Conservation (phyloP, 805 yeast species). For the Lachancea waltii region DNA sequence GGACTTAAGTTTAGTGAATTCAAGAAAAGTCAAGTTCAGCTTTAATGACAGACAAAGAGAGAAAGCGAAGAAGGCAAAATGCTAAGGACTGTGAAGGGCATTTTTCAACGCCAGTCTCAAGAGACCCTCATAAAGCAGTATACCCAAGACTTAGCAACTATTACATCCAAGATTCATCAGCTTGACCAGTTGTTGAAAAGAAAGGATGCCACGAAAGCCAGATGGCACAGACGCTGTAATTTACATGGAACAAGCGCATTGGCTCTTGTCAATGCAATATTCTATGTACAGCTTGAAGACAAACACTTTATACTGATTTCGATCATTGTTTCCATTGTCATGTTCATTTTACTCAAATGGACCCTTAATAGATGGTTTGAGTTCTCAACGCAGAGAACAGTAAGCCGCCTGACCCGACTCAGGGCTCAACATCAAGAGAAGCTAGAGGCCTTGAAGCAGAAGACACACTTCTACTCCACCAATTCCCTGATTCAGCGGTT, state of each 20-base stretch:
- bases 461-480: constrained; percentile 71
- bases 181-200: constrained; percentile 20
- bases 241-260: constrained; percentile 16
- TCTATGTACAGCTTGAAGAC: constrained; percentile 1
- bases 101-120: constrained; percentile 6
- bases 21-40: too few relatives aligned
- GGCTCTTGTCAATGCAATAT: constrained; percentile 1
- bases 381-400: constrained; percentile 9
- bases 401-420: constrained; percentile 30
- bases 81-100: constrained; percentile 2
- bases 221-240: constrained; percentile 17
- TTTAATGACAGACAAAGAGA: too few relatives aligned
- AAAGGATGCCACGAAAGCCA: constrained; percentile 14
- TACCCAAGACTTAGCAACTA: constrained; percentile 25
- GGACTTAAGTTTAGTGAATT: too few relatives aligned
- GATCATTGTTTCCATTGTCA: background rate
- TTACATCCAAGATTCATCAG: constrained; percentile 25
- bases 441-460: constrained; percentile 60
- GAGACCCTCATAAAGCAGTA: constrained; percentile 23
- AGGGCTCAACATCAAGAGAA: constrained; percentile 44
- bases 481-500: constrained; percentile 66
- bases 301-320: constrained; percentile 4
- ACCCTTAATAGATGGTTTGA: constrained; percentile 7
- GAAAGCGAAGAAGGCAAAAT: too few relatives aligned
- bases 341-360: constrained; percentile 5